Evolutionary conservation across 2,329 filamentous ascomycete species (phyloP).

Genomic region (Colletotrichum ledebouriae): DNA sequence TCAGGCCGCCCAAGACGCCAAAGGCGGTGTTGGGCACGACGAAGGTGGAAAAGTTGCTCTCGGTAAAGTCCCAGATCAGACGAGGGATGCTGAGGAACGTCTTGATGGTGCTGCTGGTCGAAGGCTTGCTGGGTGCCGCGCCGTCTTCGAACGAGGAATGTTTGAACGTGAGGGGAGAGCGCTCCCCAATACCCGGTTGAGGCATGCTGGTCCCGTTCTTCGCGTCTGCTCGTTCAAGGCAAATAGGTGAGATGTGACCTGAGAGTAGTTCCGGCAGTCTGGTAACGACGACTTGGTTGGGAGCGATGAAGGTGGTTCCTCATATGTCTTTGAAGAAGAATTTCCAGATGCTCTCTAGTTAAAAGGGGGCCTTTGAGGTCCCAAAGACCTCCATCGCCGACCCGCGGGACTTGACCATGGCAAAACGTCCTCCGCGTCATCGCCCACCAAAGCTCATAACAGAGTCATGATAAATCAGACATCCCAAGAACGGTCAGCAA

Average conservation of each 20-base stretch:
- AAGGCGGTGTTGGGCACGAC: constrained; percentile 41
- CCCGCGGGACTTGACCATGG: background rate
- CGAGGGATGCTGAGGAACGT: constrained; percentile 15
- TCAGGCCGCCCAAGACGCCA: constrained; percentile 30
- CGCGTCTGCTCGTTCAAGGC: background rate
- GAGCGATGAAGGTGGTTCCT: constrained; percentile 6
- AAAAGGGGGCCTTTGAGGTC: background rate
- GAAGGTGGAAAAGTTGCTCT: constrained; percentile 40
- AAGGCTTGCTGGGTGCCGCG: background rate
- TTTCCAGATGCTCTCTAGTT: background rate
- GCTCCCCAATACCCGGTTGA: constrained; percentile 19
- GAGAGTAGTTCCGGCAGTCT: constrained; percentile 19
- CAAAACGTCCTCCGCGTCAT: constrained; percentile 19
- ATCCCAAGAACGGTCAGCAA: constrained; percentile 10
- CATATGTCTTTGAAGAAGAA: constrained; percentile 16
- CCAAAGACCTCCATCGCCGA: constrained; percentile 1
- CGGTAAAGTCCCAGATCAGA: constrained; percentile 41
- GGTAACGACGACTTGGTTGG: background rate
- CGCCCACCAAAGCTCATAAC: constrained; percentile 4
- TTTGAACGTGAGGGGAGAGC: constrained; percentile 33
- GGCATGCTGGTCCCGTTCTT: constrained; percentile 15
- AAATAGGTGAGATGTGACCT: constrained; percentile 6
- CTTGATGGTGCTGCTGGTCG: constrained; percentile 5
- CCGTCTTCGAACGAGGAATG: constrained; percentile 26
- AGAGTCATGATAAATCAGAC: background rate